phyloP scores from a whole-genome alignment of 2,329 filamentous ascomycete species.

The Ophiostoma ulmi region DNA sequence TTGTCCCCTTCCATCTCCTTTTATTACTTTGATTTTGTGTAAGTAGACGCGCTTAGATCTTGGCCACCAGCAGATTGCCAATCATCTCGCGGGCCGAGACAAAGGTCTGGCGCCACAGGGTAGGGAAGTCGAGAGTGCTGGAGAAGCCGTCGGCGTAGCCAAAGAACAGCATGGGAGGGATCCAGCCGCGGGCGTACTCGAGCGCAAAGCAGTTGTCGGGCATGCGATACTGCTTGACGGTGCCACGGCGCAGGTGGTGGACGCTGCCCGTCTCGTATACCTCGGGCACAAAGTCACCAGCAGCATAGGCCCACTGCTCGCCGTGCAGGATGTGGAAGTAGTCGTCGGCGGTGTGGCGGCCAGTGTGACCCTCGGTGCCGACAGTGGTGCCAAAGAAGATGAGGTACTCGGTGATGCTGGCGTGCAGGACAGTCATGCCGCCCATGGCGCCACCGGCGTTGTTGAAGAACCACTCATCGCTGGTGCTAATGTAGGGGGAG shows the following conservation, averaged over 20 bases:
- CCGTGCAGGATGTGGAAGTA: slow-evolving; percentile 88
- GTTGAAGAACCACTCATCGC: slow-evolving; percentile 79
- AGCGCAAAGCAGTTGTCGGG: slow-evolving; percentile 70
- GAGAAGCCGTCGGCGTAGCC: slow-evolving; percentile 76
- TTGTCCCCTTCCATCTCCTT: not conserved
- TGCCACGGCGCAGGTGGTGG: slow-evolving; percentile 66
- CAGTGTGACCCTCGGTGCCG: slow-evolving; percentile 82
- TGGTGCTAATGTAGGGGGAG: slow-evolving; percentile 55
- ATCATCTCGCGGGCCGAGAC: slow-evolving; percentile 75
- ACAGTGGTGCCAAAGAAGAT: slow-evolving; percentile 81
- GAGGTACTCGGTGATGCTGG: slow-evolving; percentile 82
- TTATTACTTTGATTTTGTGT: not conserved
- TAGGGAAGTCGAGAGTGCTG: slow-evolving; percentile 80
- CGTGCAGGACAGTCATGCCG: slow-evolving; percentile 84
- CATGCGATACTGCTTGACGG: slow-evolving; percentile 80
- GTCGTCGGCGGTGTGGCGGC: slow-evolving; percentile 86
- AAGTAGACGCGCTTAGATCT: slow-evolving; percentile 48
- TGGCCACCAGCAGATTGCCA: slow-evolving; percentile 62
- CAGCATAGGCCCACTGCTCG: slow-evolving; percentile 68
- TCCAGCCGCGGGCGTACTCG: slow-evolving; percentile 83
- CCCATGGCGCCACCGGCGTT: slow-evolving; percentile 90
- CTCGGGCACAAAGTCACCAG: slow-evolving; percentile 62
- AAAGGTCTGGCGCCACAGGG: slow-evolving; percentile 70
- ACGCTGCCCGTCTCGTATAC: slow-evolving; percentile 64
- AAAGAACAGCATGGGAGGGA: slow-evolving; percentile 88